Base-by-base conservation (phyloP, 139 green algal genomes). In the Haematococcus sp. region DNA sequence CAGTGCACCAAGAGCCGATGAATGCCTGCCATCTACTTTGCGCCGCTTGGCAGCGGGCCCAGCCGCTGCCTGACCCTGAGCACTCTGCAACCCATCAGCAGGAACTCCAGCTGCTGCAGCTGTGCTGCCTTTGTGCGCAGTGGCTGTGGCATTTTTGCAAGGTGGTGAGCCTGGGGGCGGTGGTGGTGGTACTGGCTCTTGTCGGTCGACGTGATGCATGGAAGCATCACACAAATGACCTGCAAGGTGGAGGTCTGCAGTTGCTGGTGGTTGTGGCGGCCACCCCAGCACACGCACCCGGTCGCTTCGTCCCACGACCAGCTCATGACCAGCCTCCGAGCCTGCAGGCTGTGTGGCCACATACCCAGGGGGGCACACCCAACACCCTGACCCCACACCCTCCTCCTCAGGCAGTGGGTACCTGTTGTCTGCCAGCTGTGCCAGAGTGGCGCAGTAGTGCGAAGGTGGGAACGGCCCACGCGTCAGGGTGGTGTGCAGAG, bases 351-450 rank as follows among this genome's bases (percentile, higher is more conserved):
- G 65, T 11, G 73, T 84, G 16, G 73, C 67, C 1, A 78, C 33
- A 35, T 76, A 84, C 25, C 72, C 80, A 33, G 70, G 23, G 28
- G 84, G 81, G 56, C 75, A 84, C 32, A 68, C 43, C 34, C 77
- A 27, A 40, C 33, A 13, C 2, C 75, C 73, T n/a, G 25, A 40
- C 25, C 61, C 63, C 49, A 76, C n/a, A n/a, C n/a, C 63, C 17
- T 75, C 73, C 1, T 83, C 32, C 7, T 31, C 63, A 15, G 88
- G 82, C 51, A 93, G 61, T 1, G 83, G 83, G 76, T 87, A 93
- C n/a, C 76, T 70, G 63, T 86, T 70, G 9, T 43, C 30, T 51
- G 79, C 49, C 84, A 91, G 82, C 69, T 91, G 40, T 46, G 83
- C 58, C 9, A 80, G 35, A 0, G 68, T 83, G 0, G 87, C 40